phyloP scores from a whole-genome alignment of 2,329 filamentous ascomycete genomes.

The Cercospora nicotianae region DNA sequence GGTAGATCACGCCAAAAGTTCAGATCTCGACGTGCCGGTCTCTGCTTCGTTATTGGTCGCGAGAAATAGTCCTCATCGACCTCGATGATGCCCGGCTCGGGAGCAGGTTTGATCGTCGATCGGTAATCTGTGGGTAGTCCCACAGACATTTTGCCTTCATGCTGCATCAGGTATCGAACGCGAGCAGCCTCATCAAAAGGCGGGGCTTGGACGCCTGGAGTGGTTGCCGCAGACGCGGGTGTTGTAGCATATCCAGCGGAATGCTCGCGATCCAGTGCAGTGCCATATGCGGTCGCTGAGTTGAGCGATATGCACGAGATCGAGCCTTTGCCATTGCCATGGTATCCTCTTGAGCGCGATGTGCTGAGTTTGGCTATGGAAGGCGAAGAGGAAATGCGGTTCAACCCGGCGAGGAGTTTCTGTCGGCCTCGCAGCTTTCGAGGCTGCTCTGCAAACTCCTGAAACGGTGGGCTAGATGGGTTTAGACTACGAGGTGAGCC shows the following conservation, averaged over 20 bases:
- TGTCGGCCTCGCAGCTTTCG: slow-evolving; percentile 67
- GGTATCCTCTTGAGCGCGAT: slow-evolving; percentile 64
- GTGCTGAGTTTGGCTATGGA: slow-evolving; percentile 66
- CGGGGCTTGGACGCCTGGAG: slow-evolving; percentile 48
- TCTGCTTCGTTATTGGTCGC: slow-evolving; percentile 32
- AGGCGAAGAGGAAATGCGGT: slow-evolving; percentile 79
- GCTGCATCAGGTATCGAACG: slow-evolving; percentile 54
- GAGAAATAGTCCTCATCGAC: slow-evolving; percentile 51
- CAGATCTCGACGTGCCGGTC: slow-evolving; percentile 45
- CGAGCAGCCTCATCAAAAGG: slow-evolving; percentile 56
- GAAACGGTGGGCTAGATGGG: slow-evolving; percentile 30
- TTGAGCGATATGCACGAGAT: slow-evolving; percentile 65
- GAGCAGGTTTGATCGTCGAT: slow-evolving; percentile 44
- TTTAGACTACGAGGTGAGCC: slow-evolving; percentile 29
- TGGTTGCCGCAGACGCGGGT: slow-evolving; percentile 54
- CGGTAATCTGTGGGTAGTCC: slow-evolving; percentile 65
- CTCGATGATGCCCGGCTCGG: slow-evolving; percentile 36
- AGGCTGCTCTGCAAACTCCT: slow-evolving; percentile 38
- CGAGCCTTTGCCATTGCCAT: slow-evolving; percentile 61
- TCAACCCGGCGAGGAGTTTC: slow-evolving; percentile 69
- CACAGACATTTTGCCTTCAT: slow-evolving; percentile 54
- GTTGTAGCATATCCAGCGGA: slow-evolving; percentile 58
- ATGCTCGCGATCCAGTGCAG: slow-evolving; percentile 57
- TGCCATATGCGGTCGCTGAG: slow-evolving; percentile 51
- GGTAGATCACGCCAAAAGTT: slow-evolving; percentile 82